Evolutionary conservation across 768 basidiomycete genomes (phyloP).

Genomic region (Pleurotus eryngii): DNA sequence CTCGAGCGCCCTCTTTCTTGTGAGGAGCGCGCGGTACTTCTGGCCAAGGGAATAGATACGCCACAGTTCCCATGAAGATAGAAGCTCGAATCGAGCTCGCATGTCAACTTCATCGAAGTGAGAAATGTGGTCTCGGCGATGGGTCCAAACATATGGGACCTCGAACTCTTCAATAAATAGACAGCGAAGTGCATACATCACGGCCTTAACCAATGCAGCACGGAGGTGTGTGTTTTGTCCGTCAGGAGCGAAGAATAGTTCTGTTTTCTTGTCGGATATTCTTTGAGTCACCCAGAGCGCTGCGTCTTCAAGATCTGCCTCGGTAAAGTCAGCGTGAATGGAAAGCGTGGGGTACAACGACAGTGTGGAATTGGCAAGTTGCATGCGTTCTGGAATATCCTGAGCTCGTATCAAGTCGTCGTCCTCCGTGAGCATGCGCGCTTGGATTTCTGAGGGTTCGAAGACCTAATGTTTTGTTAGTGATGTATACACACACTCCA

Average conservation of each 20-base stretch:
- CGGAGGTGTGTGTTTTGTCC: constrained; percentile 61
- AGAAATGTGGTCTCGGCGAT: constrained; percentile 88
- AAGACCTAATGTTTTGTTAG: constrained; percentile 65
- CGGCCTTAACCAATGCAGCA: constrained; percentile 69
- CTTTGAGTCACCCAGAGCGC: constrained; percentile 87
- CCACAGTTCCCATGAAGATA: constrained; percentile 84
- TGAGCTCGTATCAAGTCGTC: constrained; percentile 88
- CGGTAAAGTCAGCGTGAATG: constrained; percentile 58
- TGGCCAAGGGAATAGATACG: constrained; percentile 85
- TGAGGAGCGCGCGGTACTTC: constrained; percentile 83
- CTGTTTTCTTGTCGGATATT: constrained; percentile 65
- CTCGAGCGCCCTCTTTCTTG: constrained; percentile 62
- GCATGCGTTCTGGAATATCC: constrained; percentile 96
- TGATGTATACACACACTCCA: constrained; percentile 10
- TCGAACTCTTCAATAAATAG: constrained; percentile 88
- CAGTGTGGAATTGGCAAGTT: constrained; percentile 83
- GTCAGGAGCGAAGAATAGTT: constrained; percentile 66
- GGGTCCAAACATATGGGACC: constrained; percentile 93
- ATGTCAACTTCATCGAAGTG: constrained; percentile 72
- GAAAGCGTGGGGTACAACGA: constrained; percentile 61
- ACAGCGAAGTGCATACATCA: constrained; percentile 73
- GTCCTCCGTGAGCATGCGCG: constrained; percentile 84
- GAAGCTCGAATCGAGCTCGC: constrained; percentile 62
- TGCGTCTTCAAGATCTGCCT: constrained; percentile 74
- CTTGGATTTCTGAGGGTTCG: constrained; percentile 93